Evolutionary conservation across 1,284 basidiomycete species (phyloP), one percentile per base, ranked within the genome.

Genomic region (Rhodotorula sp.): DNA sequence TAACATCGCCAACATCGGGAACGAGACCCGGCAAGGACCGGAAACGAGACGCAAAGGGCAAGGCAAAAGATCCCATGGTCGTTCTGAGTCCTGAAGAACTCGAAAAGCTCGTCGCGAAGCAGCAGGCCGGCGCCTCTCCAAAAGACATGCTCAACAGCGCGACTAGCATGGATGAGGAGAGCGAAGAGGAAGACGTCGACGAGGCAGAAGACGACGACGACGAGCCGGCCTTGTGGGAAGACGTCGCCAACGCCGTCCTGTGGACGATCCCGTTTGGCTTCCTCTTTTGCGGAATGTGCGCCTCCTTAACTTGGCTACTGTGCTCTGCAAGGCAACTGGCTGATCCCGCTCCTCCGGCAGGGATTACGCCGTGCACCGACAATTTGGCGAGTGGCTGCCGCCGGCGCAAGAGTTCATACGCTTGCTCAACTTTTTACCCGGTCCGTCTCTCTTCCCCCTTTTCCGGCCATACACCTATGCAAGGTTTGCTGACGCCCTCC

Each of bases 171-270:
- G 52, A 29, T 6, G 58, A 10, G 12, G 60, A 20, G 16, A 26
- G 56, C 18, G 52, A 18, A 3, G 43, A 20, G 6, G 31, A 12
- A 18, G 52, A 10, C n/a, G 56, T 20, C 46, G 26, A n/a, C 26
- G 31, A 60, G 26, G 43, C 23, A 0, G 63, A 12, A 5, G 49
- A 62, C 16, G 58, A 26, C 7, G 67, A 65, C 62, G 94, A 93
- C 69, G 98, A 98, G 82, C 97, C 99, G 86, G 93, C 39, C 23
- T 58, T 72, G 52, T 72, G 70, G 70, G 70, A 72, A 26, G 70
- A 72, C 54, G 20, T 70, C 8, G 69, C 58, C 10, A 66, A 65
- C 23, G 67, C 70, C 0, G 58, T 72, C 2, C 64, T 75, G 39
- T 70, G 71, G 64, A 72, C 61, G 23, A 52, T 76, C 29, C 74